phyloP scores from a whole-genome alignment of 805 yeast species.

The Kodamaea neixiangensis region DNA sequence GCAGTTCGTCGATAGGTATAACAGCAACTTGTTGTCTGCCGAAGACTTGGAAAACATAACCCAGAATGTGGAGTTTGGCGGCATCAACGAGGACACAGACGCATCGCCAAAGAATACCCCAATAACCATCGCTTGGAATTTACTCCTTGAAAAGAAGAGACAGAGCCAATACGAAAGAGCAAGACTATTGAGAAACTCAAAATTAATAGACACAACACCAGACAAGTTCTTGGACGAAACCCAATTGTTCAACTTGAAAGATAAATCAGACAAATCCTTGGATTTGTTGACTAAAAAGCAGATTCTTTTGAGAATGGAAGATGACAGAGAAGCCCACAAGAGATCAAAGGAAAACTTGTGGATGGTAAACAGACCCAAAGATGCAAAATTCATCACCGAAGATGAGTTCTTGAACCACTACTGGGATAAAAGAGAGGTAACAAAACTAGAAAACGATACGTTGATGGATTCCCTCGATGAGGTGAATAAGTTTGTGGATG shows the following conservation, averaged over 20 bases:
- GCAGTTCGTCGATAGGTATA: conserved; percentile 29
- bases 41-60: conserved; percentile 37
- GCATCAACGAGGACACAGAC: not conserved
- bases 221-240: conserved; percentile 22
- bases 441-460: conserved; percentile 45
- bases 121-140: conserved; percentile 46
- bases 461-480: conserved; percentile 52
- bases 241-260: conserved; percentile 27
- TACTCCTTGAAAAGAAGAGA: conserved; percentile 46
- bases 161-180: conserved; percentile 55
- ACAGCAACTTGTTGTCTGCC: conserved; percentile 32
- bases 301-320: conserved; percentile 80
- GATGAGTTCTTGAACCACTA: conserved; percentile 44
- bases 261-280: conserved; percentile 20
- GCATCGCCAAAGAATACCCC: conserved; percentile 22
- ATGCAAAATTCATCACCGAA: conserved; percentile 35
- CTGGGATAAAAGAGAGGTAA: conserved; percentile 51
- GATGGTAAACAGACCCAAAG: conserved; percentile 58
- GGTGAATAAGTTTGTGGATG: conserved; percentile 53
- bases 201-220: conserved; percentile 21
- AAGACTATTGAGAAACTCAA: conserved; percentile 37
- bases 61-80: conserved; percentile 31
- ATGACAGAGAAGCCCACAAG: conserved; percentile 89
- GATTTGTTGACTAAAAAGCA: conserved; percentile 46
- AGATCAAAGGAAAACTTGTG: conserved; percentile 79